Percentiles rank a stretch among this genome's conserved stretches.
Evolutionary conservation across 2,329 filamentous ascomycete species (phyloP).

Genomic region (Sporothrix schenckii): DNA sequence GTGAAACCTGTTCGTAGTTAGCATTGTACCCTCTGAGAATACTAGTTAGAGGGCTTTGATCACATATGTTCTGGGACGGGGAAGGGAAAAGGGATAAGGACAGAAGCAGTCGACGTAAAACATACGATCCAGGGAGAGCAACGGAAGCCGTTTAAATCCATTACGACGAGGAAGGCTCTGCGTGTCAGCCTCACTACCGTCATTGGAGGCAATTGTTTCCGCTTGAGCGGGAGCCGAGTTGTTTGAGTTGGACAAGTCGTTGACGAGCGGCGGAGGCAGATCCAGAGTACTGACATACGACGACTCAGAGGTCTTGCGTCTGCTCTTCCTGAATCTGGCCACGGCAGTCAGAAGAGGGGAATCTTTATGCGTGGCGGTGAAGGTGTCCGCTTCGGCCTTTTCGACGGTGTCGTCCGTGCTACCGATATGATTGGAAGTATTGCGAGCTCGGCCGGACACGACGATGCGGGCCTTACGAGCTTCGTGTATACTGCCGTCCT

Average conservation of each 20-base stretch:
- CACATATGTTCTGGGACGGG: too few species aligned
- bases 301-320: slow-evolving; percentile 13
- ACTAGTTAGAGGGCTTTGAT: too few species aligned
- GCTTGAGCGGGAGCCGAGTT: background rate
- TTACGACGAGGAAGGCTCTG: background rate
- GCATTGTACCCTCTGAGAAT: background rate
- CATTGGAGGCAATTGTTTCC: background rate
- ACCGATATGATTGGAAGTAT: background rate
- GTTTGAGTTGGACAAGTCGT: background rate
- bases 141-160: background rate
- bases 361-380: background rate
- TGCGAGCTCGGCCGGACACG: slow-evolving; percentile 5
- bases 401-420: background rate
- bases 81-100: too few species aligned
- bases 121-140: slow-evolving; percentile 9
- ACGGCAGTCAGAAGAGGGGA: background rate
- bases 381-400: background rate
- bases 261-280: slow-evolving; percentile 28
- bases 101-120: background rate
- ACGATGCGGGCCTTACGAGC: slow-evolving; percentile 36
- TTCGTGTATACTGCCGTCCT: slow-evolving; percentile 39
- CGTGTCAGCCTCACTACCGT: background rate
- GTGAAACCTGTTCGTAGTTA: background rate
- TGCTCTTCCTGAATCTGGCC: background rate
- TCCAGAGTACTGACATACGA: slow-evolving; percentile 34